Evolutionary conservation across 2,329 filamentous ascomycete genomes (phyloP).

Genomic region (Lasiodiplodia citricola): DNA sequence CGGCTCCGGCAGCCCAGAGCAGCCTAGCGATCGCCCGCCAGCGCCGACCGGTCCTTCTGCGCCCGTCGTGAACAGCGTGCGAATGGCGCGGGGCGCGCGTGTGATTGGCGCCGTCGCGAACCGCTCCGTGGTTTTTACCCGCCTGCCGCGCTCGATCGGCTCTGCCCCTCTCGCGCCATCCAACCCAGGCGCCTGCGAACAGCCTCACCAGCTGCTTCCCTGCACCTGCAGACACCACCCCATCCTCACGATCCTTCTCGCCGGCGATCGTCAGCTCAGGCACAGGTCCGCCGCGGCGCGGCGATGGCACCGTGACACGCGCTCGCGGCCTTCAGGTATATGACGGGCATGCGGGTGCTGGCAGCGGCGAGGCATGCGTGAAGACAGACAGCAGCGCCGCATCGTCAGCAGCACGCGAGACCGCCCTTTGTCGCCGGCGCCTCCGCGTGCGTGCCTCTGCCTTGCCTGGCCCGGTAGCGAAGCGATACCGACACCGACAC

Average conservation of each 20-base stretch:
- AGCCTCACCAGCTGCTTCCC: conserved; percentile 9
- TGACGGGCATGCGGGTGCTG: background rate
- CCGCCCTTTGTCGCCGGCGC: conserved; percentile 10
- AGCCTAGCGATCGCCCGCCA: conserved; percentile 19
- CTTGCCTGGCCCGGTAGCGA: conserved; percentile 1
- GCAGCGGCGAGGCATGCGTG: conserved; percentile 9
- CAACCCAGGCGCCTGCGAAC: conserved; percentile 1
- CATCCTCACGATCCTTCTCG: conserved; percentile 12
- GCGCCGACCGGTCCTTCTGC: conserved; percentile 20
- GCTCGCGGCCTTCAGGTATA: conserved; percentile 7
- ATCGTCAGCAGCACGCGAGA: conserved; percentile 13
- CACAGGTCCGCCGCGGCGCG: background rate
- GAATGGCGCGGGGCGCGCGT: background rate
- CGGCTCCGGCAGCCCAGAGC: conserved; percentile 12
- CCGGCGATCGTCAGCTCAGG: conserved; percentile 12
- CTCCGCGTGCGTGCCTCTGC: conserved; percentile 18
- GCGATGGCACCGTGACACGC: conserved; percentile 7
- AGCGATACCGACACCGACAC: conserved; percentile 9
- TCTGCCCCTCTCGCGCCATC: conserved; percentile 18
- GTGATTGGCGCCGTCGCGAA: conserved; percentile 1
- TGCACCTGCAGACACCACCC: conserved; percentile 5
- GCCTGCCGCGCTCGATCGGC: conserved; percentile 18
- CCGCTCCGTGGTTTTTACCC: conserved; percentile 19
- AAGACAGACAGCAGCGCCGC: conserved; percentile 3
- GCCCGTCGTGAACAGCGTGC: background rate